Evolutionary conservation across 371 early-diverging fungal genomes (phyloP).

Genomic region (Lichtheimia ornata): DNA sequence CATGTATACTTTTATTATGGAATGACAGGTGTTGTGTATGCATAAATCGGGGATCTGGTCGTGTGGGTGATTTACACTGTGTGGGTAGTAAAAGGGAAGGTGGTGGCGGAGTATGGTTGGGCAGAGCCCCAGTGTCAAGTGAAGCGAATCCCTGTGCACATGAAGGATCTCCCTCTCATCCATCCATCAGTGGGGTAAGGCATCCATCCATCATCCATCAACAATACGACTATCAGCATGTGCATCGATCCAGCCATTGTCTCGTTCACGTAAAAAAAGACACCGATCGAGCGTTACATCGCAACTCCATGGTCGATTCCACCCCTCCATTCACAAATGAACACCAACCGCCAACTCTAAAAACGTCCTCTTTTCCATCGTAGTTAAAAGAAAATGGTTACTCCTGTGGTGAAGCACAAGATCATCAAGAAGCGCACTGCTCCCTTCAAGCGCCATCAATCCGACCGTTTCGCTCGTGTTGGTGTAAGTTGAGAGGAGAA

Average conservation of each 20-base stretch:
- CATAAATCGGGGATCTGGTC: no score
- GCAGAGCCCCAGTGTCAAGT: no score
- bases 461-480: constrained; percentile 97
- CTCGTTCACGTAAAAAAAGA: neutral
- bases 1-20: no score
- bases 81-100: no score
- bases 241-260: neutral
- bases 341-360: neutral
- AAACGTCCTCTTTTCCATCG: neutral
- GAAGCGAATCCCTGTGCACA: no score
- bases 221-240: neutral
- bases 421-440: constrained; percentile 99
- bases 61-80: no score
- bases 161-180: constrained; percentile 6
- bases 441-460: constrained; percentile 98
- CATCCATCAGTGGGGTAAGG: constrained; percentile 4
- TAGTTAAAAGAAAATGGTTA: constrained; percentile 61
- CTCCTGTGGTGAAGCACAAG: constrained; percentile 87
- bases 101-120: no score
- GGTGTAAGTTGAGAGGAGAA: constrained; percentile 70
- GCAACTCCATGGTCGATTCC: no score
- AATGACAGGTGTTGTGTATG: no score
- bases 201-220: constrained; percentile 2
- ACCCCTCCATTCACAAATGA: no score
- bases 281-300: neutral